Base-by-base conservation (phyloP, 129 eudicot species). In the Oenanthe sinensis region DNA sequence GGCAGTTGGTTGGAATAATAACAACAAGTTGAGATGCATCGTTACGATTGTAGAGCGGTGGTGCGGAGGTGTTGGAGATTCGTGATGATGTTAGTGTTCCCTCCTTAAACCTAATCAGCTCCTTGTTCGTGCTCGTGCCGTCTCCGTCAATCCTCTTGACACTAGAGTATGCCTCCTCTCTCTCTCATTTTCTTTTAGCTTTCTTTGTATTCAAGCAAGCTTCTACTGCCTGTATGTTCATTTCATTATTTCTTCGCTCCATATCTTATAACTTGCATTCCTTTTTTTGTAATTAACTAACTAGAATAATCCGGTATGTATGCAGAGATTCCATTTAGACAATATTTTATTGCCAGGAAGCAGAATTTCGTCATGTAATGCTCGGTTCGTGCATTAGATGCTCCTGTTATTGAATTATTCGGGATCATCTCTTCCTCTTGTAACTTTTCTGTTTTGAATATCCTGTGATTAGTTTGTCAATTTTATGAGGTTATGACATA, bases 51-150 rank as follows among this genome's bases (percentile, higher is more conserved):
- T 73, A 90, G 98, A 81, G 97, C 96, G 73, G 99, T 95, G 84
- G 48, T 95, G 55, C 78, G 99, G 99, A 24, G 94, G 89, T 3
- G 87, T 97, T 95, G 60, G 91, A 95, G 84, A 47, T 95, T n/a
- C 90, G 91, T 5, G 90, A 95, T 30, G 46, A 92, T 84, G 96
- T 92, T n/a, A 52, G 43, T 24, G 89, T 95, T 46, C 99, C 99
- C 73, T 88, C 85, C 92, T 95, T 47, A 87, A 86, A 78, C 91
- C 96, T 45, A 79, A 95, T 77, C 90, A 95, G 81, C 91, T 90
- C 14, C 99, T 95, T 43, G 97, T 95, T 81, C 94, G 96, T 45
- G 90, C 92, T 90, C 94, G 97, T 36, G 99, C 99, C 16, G 97
- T 95, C 73, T 91, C 97, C 47, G 84, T 95, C 70, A 95, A 95